phyloP scores from a whole-genome alignment of 2,329 filamentous ascomycete genomes.

The Penicillium sp. region DNA sequence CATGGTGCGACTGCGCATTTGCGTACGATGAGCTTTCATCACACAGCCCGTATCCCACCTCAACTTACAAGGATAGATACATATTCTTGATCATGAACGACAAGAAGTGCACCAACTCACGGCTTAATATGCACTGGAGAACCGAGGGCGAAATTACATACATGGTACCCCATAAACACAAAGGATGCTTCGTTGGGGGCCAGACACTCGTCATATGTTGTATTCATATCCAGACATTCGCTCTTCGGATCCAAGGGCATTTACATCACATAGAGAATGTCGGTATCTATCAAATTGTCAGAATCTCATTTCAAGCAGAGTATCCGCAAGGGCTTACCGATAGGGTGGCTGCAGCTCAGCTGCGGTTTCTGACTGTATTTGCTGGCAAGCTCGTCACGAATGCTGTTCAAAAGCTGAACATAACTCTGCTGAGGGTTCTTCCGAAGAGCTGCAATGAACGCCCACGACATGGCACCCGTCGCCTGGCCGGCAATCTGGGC shows the following conservation, averaged over 20 bases:
- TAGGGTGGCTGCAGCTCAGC: conserved; percentile 88
- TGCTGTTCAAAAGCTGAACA: conserved; percentile 89
- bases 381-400: conserved; percentile 78
- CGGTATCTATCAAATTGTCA: conserved; percentile 51
- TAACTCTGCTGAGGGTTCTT: conserved; percentile 96
- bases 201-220: not conserved
- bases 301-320: not conserved
- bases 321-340: conserved; percentile 60
- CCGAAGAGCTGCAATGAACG: conserved; percentile 86
- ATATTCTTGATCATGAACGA: conserved; percentile 14
- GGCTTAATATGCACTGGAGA: conserved; percentile 10
- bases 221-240: not conserved
- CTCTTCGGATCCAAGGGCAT: not conserved
- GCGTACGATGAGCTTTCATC: conserved; percentile 15
- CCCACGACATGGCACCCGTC: conserved; percentile 97
- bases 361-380: conserved; percentile 96
- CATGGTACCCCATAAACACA: conserved; percentile 21
- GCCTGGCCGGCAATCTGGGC: conserved; percentile 83
- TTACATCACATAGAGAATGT: conserved; percentile 66
- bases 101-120: conserved; percentile 15
- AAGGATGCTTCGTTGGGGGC: conserved; percentile 5
- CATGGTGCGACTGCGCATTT: not conserved
- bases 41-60: not conserved
- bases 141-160: conserved; percentile 22
- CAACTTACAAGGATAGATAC: conserved; percentile 4